Evolutionary conservation across 345 rosid species (phyloP), one percentile per base, ranked within the genome.

Genomic region (Dipteronia dyeriana): DNA sequence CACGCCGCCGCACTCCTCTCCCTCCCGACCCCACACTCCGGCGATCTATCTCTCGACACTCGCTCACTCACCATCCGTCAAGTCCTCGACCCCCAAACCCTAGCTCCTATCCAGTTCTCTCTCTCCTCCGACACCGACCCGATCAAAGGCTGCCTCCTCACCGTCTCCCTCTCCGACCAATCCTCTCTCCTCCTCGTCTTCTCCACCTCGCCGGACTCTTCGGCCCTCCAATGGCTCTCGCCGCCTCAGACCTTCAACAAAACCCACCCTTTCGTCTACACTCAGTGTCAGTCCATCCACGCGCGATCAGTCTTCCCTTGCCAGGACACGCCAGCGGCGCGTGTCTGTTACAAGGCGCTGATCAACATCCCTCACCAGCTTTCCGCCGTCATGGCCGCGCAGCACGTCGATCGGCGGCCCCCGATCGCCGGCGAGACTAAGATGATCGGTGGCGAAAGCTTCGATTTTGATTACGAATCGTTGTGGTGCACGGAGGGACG

Each of bases 281-380:
- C 99, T 0, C 96, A 95, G 82, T 95, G 99, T 68, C 99, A 95
- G 53, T 73, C 94, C 0, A 85, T 95, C 53, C 99, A 95, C 83
- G 94, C 99, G 12, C 94, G 94, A 57, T 87, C 98, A n/a, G 85
- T 95, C 45, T 93, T 92, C 81, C 99, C 98, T 1, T 93, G 96
- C 81, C 99, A 93, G 83, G 99, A 95, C 86, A 90, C 98, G 0
- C 99, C 99, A 1, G 98, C 97, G 1, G 96, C 97, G 11, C 84
- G 99, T 59, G 77, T 95, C 41, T 67, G 89, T 0, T 95, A 93
- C 86, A 83, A 85, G 9, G 96, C 90, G 17, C 67, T 81, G 0
- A 71, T 95, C 69, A 95, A 95, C 86, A 61, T 93, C 41, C 98
- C 98, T 0, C 65, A 75, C 8, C 75, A 88, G 29, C 89, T 95